A percentile compares a stretch with the other conserved stretches of the same genome.
These are phyloP conservation scores for Trematosphaeria pertusa DNA, from an alignment of 2,329 filamentous ascomycete genomes.

Conservation along the genomic window DNA sequence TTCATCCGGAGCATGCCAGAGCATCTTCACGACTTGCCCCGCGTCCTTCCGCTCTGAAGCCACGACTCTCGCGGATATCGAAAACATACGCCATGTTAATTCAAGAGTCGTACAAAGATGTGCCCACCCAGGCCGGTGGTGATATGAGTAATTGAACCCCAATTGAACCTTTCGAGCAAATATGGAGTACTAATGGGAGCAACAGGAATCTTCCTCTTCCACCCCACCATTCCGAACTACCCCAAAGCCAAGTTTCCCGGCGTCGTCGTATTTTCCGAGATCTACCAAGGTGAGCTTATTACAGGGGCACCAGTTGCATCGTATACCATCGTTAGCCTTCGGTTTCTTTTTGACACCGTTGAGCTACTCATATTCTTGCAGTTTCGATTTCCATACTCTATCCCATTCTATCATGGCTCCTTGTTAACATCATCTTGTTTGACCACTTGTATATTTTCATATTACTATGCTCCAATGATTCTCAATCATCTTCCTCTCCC, in stretches of 20 bases:
- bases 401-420: too few relatives aligned
- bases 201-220: constrained; percentile 85
- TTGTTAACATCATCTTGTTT: too few relatives aligned
- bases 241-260: constrained; percentile 89
- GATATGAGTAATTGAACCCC: constrained; percentile 61
- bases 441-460: neutral
- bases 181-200: constrained; percentile 2
- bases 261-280: constrained; percentile 89
- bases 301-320: too few relatives aligned
- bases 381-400: neutral
- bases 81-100: constrained; percentile 67
- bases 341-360: too few relatives aligned
- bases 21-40: too few relatives aligned
- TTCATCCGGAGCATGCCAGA: too few relatives aligned
- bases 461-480: neutral
- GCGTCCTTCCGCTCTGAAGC: too few relatives aligned
- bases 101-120: constrained; percentile 65
- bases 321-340: too few relatives aligned
- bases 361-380: too few relatives aligned
- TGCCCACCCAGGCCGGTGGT: constrained; percentile 65
- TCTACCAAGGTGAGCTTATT: constrained; percentile 91
- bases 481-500: neutral
- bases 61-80: too few relatives aligned
- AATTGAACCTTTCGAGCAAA: constrained; percentile 3
- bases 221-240: constrained; percentile 83